Percentiles rank a stretch among this genome's conserved stretches.
Conservation (phyloP, 345 rosid genomes). For the Aethionema arabicum region DNA sequence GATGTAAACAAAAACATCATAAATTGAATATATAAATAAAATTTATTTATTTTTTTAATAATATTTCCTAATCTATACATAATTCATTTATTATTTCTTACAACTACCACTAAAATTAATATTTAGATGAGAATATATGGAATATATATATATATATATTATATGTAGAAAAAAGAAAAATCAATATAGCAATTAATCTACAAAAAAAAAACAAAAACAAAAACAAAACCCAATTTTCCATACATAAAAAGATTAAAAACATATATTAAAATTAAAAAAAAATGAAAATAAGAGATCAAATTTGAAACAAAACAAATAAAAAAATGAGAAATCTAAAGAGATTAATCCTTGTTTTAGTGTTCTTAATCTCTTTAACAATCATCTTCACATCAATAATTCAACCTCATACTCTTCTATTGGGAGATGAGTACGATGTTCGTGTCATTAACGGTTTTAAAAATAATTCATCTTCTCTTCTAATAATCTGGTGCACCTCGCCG, state of each 20-base stretch:
- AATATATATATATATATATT: no score
- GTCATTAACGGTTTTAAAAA: constrained; percentile 76
- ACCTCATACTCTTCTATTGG: constrained; percentile 36
- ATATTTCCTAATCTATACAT: no score
- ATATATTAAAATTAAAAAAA: background rate
- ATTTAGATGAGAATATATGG: no score
- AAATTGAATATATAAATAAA: no score
- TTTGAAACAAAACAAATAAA: background rate
- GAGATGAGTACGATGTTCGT: constrained; percentile 63
- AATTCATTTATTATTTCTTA: no score
- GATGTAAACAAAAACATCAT: no score
- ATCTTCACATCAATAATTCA: constrained; percentile 39
- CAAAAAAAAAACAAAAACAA: no score
- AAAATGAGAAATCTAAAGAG: constrained; percentile 42
- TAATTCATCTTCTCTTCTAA: constrained; percentile 84
- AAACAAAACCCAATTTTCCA: no score
- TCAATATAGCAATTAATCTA: no score
- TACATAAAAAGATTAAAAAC: background rate
- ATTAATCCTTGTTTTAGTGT: constrained; percentile 24
- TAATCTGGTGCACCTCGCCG: constrained; percentile 79
- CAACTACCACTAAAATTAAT: no score
- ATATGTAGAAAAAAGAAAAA: no score
- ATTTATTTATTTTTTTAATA: no score
- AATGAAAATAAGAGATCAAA: background rate
- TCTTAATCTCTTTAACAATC: constrained; percentile 29